Evolutionary conservation across 352 stramenopile genomes (phyloP).

Genomic region (Phytophthora sp.): DNA sequence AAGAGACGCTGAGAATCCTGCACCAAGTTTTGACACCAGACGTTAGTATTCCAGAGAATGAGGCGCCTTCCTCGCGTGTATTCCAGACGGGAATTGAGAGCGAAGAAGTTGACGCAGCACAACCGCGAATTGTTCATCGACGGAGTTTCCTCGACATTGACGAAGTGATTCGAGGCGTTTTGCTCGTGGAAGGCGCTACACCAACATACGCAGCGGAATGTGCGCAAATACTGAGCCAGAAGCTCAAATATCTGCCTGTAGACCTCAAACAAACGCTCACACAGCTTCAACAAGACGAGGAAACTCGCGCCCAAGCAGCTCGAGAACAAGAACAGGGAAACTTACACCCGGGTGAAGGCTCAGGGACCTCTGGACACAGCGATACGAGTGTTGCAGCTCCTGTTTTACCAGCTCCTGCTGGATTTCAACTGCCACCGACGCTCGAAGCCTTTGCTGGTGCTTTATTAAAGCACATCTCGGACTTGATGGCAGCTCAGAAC

Average conservation of each 20-base stretch:
- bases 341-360: slow-evolving; percentile 19
- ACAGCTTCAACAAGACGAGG: slow-evolving; percentile 28
- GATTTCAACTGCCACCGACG: slow-evolving; percentile 13
- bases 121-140: slow-evolving; percentile 24
- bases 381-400: slow-evolving; percentile 1
- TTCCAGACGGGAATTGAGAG: slow-evolving; percentile 4
- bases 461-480: slow-evolving; percentile 22
- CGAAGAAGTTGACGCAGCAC: slow-evolving; percentile 6
- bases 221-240: slow-evolving; percentile 42
- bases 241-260: slow-evolving; percentile 54
- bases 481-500: slow-evolving; percentile 17
- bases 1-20: slow-evolving; percentile 50
- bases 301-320: slow-evolving; percentile 17
- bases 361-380: slow-evolving; percentile 15
- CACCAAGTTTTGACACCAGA: slow-evolving; percentile 29
- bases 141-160: slow-evolving; percentile 43
- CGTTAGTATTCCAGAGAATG: slow-evolving; percentile 2
- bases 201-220: slow-evolving; percentile 46
- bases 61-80: background rate
- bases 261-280: slow-evolving; percentile 42
- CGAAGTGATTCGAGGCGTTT: slow-evolving; percentile 53
- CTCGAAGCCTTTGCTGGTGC: slow-evolving; percentile 21
- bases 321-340: slow-evolving; percentile 22
- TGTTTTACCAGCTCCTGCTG: background rate
- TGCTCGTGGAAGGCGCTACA: slow-evolving; percentile 50